A percentile compares a stretch with the other conserved stretches of the same genome.
Conservation (phyloP, 192 early-diverging fungal genomes). For the Umbelopsis vinacea region DNA sequence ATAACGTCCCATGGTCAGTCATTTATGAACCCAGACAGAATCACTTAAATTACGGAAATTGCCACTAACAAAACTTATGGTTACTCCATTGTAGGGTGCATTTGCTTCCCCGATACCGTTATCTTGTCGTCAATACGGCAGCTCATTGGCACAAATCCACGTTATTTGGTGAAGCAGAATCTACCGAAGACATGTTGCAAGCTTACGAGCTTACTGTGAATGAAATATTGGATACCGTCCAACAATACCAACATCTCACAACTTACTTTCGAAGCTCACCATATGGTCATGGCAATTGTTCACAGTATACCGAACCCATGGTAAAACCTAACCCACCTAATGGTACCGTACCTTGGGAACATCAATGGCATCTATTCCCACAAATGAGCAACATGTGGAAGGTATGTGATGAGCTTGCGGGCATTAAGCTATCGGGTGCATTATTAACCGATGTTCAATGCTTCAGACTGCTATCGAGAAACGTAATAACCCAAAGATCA, state of each 20-base stretch:
- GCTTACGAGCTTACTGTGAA: slow-evolving; percentile 27
- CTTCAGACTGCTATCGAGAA: slow-evolving; percentile 25
- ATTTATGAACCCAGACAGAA: background rate
- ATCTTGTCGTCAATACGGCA: slow-evolving; percentile 41
- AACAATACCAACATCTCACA: slow-evolving; percentile 35
- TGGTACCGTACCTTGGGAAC: slow-evolving; percentile 29
- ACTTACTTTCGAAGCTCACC: slow-evolving; percentile 38
- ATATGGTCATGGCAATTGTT: slow-evolving; percentile 41
- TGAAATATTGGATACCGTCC: slow-evolving; percentile 21
- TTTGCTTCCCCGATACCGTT: slow-evolving; percentile 33
- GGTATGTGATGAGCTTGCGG: background rate
- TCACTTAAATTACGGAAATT: background rate
- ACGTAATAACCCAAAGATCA: slow-evolving; percentile 27
- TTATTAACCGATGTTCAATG: background rate
- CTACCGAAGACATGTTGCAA: slow-evolving; percentile 30
- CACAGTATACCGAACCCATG: slow-evolving; percentile 32
- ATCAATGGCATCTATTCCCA: slow-evolving; percentile 42
- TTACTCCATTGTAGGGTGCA: slow-evolving; percentile 29
- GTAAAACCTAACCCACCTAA: slow-evolving; percentile 26
- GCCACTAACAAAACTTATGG: background rate
- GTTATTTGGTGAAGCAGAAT: slow-evolving; percentile 26
- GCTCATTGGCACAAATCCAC: slow-evolving; percentile 40
- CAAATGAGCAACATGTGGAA: slow-evolving; percentile 39
- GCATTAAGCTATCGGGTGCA: background rate
- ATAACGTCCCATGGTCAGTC: slow-evolving; percentile 36